Evolutionary conservation across 179 eudicot genomes (phyloP), one percentile per base, ranked within the genome.

Genomic region (Beta lomatogona): DNA sequence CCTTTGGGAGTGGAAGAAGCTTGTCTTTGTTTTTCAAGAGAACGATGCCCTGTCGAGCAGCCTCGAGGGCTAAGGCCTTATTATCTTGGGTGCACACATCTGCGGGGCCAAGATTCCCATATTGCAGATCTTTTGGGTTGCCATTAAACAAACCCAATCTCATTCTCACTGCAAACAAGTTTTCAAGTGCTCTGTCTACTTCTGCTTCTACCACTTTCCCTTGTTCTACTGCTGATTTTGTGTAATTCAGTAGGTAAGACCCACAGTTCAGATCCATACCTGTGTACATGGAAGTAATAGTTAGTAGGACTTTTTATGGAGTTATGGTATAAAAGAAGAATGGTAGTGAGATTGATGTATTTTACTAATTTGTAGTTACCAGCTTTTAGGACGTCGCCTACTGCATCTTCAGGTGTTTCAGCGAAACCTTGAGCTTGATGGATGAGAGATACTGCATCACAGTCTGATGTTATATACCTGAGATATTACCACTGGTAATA

Each of bases 181-280:
- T 94, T 46, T 74, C 81, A 6, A 96, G 97, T 53, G 99, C 99
- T 81, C 97, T 94, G 88, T 96, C 91, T 19, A 96, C 77, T 10
- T 92, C 87, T 28, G 89, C 79, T 81, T 86, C 88, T 0, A 87
- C 66, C 6, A 91, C 76, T 79, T 91, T 92, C 25, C 85, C 85
- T 83, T 91, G 65, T 14, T 73, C 61, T 28, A 95, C 85, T n/a
- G 99, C 99, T 67, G 99, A 92, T 85, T 94, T 92, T 18, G 99
- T 89, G 88, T 94, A 79, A 16, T 88, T 88, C 67, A 83, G 50
- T 84, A 95, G 80, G 87, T 88, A 95, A 28, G 83, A 53, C 25
- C 98, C 99, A 68, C 99, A 95, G 75, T 95, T 86, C 19, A 95
- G 90, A 83, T 95, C 99, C 99, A 95, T 95, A 70, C 99, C 98